Conservation (phyloP, 148 eudicot genomes). For the Talinum fruticosum region DNA sequence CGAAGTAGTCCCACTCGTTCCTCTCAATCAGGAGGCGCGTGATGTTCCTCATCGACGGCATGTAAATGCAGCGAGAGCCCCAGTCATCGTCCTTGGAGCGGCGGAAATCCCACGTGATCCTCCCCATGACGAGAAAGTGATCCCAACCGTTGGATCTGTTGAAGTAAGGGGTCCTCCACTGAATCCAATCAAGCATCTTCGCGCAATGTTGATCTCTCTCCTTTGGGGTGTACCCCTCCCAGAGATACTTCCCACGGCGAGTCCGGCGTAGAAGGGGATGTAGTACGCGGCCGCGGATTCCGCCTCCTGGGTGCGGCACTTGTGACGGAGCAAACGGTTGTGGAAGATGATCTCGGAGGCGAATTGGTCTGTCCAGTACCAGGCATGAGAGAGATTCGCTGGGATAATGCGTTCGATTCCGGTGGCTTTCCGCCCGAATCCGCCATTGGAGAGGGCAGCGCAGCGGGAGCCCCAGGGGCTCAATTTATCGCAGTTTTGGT, state of each 20-base stretch:
- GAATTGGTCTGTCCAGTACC: slow-evolving; percentile 82
- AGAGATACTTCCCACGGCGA: slow-evolving; percentile 55
- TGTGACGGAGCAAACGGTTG: slow-evolving; percentile 44
- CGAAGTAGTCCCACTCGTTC: slow-evolving; percentile 44
- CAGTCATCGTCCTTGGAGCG: slow-evolving; percentile 46
- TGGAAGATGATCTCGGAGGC: slow-evolving; percentile 62
- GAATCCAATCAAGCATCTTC: slow-evolving; percentile 44
- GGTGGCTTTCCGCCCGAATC: slow-evolving; percentile 49
- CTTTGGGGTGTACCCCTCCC: slow-evolving; percentile 20
- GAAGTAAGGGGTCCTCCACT: slow-evolving; percentile 19
- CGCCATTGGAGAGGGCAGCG: slow-evolving; percentile 50
- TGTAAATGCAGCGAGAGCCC: slow-evolving; percentile 60
- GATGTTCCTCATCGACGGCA: slow-evolving; percentile 52
- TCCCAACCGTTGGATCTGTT: slow-evolving; percentile 42
- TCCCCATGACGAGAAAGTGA: slow-evolving; percentile 64
- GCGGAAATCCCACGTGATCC: slow-evolving; percentile 84
- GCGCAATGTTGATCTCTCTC: slow-evolving; percentile 37
- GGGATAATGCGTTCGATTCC: slow-evolving; percentile 39
- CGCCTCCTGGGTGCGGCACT: slow-evolving; percentile 53
- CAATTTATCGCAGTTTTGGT: slow-evolving; percentile 46
- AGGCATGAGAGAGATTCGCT: slow-evolving; percentile 26
- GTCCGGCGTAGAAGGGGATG: slow-evolving; percentile 82
- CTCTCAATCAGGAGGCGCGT: slow-evolving; percentile 53
- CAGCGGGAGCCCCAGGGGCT: slow-evolving; percentile 64
- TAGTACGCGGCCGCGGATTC: slow-evolving; percentile 61